Evolutionary conservation across 768 basidiomycete genomes (phyloP).

Genomic region (Leucocoprinus birnbaumii): DNA sequence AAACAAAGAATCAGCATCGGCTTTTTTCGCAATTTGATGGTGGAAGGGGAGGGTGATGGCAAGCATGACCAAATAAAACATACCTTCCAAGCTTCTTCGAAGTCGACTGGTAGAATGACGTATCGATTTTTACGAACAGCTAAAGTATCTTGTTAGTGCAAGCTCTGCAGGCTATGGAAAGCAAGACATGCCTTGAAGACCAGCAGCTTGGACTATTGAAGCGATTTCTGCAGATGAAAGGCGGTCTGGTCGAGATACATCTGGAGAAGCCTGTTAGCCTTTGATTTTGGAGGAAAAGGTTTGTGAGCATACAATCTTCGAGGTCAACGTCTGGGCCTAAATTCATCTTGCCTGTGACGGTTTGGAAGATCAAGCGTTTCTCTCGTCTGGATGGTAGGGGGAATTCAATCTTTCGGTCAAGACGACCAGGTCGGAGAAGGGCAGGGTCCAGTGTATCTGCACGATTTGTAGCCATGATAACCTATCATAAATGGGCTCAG

Average conservation of each 20-base stretch:
- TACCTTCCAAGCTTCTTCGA: slow-evolving; percentile 99
- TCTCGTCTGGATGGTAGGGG: slow-evolving; percentile 92
- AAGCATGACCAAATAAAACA: slow-evolving; percentile 59
- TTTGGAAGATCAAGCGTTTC: slow-evolving; percentile 97
- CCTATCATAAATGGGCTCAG: slow-evolving; percentile 49
- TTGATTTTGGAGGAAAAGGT: neutral
- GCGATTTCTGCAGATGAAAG: slow-evolving; percentile 95
- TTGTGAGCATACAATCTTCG: slow-evolving; percentile 80
- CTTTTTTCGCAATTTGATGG: slow-evolving; percentile 17
- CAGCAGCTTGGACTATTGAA: slow-evolving; percentile 94
- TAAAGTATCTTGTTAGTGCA: slow-evolving; percentile 24
- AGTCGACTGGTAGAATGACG: slow-evolving; percentile 93
- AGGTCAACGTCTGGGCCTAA: slow-evolving; percentile 96
- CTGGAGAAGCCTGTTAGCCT: slow-evolving; percentile 38
- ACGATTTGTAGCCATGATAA: slow-evolving; percentile 99
- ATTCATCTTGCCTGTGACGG: slow-evolving; percentile 96
- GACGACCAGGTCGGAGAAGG: slow-evolving; percentile 92
- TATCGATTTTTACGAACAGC: slow-evolving; percentile 99
- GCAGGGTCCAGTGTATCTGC: slow-evolving; percentile 98
- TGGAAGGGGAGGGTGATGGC: slow-evolving; percentile 20
- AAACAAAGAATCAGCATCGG: slow-evolving; percentile 27
- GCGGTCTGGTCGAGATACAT: slow-evolving; percentile 95
- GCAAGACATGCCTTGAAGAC: slow-evolving; percentile 76
- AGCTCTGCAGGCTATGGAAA: neutral
- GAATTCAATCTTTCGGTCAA: slow-evolving; percentile 99